Conservation (phyloP, 805 yeast genomes). For the Ogataea pilisensis region DNA sequence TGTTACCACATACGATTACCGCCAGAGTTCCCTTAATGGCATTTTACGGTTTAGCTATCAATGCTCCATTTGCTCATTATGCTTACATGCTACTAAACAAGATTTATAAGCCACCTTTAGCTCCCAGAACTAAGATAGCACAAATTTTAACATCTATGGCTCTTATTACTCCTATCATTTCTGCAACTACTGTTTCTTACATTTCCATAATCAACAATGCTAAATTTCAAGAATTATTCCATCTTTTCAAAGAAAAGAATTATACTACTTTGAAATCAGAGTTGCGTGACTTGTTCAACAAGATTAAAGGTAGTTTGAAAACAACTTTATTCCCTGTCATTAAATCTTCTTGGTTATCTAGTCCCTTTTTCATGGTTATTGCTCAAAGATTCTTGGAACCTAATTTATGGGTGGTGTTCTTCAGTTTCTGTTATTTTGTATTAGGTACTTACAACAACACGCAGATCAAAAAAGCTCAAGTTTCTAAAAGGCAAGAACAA, state of each 20-base stretch:
- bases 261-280: conserved; percentile 14
- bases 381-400: conserved; percentile 58
- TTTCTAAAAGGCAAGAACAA: conserved; percentile 3
- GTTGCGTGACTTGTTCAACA: conserved; percentile 5
- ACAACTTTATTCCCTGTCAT: conserved; percentile 44
- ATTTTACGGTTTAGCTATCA: conserved; percentile 48
- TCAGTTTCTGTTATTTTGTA: conserved; percentile 52
- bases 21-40: conserved; percentile 50
- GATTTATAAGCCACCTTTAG: conserved; percentile 40
- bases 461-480: conserved; percentile 36
- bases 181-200: conserved; percentile 48
- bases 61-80: conserved; percentile 57
- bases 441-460: conserved; percentile 62
- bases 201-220: conserved; percentile 44
- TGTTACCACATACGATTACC: conserved; percentile 38
- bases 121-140: conserved; percentile 35
- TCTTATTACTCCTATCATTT: conserved; percentile 52
- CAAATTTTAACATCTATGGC: conserved; percentile 50
- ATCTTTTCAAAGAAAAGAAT: conserved; percentile 5
- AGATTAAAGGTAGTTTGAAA: conserved; percentile 33
- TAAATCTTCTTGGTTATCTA: conserved; percentile 51
- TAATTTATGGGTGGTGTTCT: conserved; percentile 62
- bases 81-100: conserved; percentile 44
- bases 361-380: conserved; percentile 44
- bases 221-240: conserved; percentile 5